Evolutionary conservation across 306 rosid genomes (phyloP), one percentile per base, ranked within the genome.

Genomic region (Castanea sativa): DNA sequence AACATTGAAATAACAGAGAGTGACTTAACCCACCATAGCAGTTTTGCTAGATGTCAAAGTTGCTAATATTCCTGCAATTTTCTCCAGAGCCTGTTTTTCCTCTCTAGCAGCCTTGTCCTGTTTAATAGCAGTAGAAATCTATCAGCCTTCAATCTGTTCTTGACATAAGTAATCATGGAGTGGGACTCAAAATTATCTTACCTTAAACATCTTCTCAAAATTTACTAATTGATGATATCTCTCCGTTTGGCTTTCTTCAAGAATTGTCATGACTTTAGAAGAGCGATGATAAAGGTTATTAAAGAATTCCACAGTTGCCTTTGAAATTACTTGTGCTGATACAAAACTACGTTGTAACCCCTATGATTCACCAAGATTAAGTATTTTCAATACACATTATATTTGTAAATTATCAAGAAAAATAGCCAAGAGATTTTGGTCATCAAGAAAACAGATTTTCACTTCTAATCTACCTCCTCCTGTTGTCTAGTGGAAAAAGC

Each of bases 171-270:
- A 7, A 25, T 71, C 53, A 20, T 57, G 38, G 2, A 18, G 60
- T 33, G 21, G 25, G 23, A 19, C 74, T 57, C 38, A 45, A 29
- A 18, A 10, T 51, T 67, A n/a, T 1, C 79, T 52, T 83, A 92
- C 99, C 99, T 90, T 89, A 74, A 94, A 94, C 85, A 55, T 85
- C 88, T 81, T 90, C 89, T 91, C 97, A 83, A 92, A 91, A 53
- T 86, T 83, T 52, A 76, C 78, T 51, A 94, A 83, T 75, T 87
- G 90, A 78, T 84, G 30, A 70, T 71, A 77, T 85, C 91, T 88
- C 79, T 86, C 88, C 68, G 61, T 77, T 35, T 92, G 90, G 75
- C 81, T 88, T 84, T 91, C 90, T 80, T 94, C 93, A 73, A 91
- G 76, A 79, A 83, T 78, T 69, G 55, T 76, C 86, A 81, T 86